These are phyloP conservation scores for Diaporthe capsici DNA, from an alignment of 2,329 filamentous ascomycete species.

Conservation along the genomic window DNA sequence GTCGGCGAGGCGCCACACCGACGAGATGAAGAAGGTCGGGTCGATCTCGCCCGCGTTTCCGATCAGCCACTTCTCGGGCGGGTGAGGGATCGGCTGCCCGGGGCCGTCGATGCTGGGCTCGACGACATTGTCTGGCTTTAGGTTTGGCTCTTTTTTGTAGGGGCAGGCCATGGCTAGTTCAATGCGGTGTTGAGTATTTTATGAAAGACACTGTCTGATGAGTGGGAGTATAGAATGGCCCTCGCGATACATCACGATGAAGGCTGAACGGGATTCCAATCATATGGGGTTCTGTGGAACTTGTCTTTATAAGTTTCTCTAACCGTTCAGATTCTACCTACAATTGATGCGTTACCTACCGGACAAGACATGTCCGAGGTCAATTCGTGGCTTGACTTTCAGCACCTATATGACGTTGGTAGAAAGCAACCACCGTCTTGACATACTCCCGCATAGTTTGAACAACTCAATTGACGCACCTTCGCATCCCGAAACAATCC, in stretches of 20 bases:
- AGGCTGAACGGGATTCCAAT: too few relatives aligned
- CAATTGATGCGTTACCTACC: too few relatives aligned
- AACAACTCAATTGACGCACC: neutral
- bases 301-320: neutral
- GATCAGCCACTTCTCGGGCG: conserved; percentile 43
- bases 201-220: too few relatives aligned
- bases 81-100: conserved; percentile 43
- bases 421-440: too few relatives aligned
- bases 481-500: neutral
- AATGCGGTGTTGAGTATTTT: neutral
- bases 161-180: conserved; percentile 28
- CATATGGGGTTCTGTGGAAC: fast-evolving
- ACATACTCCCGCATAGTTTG: neutral
- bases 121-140: neutral
- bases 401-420: neutral
- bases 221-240: neutral
- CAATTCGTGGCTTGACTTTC: too few relatives aligned
- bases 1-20: conserved; percentile 43
- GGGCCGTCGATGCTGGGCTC: conserved; percentile 27
- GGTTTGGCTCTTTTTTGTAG: conserved; percentile 32
- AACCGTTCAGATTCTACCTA: neutral
- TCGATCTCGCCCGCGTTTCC: conserved; percentile 47
- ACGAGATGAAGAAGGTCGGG: conserved; percentile 41
- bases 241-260: neutral
- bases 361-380: neutral